Evolutionary conservation across 2,329 filamentous ascomycete genomes (phyloP).

Genomic region (Colletotrichum viniferum): DNA sequence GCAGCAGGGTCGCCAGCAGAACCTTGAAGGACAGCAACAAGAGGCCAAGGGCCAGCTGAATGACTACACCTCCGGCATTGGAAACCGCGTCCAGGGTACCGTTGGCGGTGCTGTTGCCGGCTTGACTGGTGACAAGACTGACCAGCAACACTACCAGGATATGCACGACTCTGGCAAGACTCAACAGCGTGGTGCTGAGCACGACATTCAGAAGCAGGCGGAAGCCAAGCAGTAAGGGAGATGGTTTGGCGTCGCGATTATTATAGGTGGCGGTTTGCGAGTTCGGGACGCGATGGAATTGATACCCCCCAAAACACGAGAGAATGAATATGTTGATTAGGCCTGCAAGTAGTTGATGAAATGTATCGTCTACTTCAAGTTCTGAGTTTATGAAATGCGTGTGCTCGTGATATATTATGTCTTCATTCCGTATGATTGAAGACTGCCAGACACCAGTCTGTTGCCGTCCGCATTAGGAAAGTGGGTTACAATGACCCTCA

Average conservation of each 20-base stretch:
- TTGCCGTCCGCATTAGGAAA: background rate
- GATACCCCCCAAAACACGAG: constrained; percentile 12
- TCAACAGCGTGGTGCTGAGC: constrained; percentile 80
- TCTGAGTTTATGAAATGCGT: background rate
- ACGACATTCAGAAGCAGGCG: constrained; percentile 77
- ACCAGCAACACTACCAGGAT: constrained; percentile 68
- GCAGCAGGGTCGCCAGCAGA: constrained; percentile 76
- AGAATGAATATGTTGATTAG: background rate
- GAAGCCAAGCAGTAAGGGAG: constrained; percentile 41
- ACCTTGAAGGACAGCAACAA: constrained; percentile 77
- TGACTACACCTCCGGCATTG: constrained; percentile 72
- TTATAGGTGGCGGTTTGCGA: background rate
- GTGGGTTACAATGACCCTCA: background rate
- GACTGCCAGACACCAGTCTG: background rate
- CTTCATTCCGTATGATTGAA: background rate
- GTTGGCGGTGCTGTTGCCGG: constrained; percentile 75
- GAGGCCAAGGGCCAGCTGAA: constrained; percentile 83
- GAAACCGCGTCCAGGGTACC: constrained; percentile 71
- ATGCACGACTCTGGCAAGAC: constrained; percentile 86
- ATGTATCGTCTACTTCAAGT: background rate
- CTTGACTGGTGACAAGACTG: constrained; percentile 71
- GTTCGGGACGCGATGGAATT: constrained; percentile 2
- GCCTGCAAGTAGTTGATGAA: background rate
- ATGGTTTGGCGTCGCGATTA: background rate
- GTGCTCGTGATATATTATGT: background rate